Percentiles rank a stretch among this genome's conserved stretches.
These are phyloP conservation scores for Agaricus bisporus DNA, from an alignment of 768 basidiomycete species.

Conservation along the genomic window DNA sequence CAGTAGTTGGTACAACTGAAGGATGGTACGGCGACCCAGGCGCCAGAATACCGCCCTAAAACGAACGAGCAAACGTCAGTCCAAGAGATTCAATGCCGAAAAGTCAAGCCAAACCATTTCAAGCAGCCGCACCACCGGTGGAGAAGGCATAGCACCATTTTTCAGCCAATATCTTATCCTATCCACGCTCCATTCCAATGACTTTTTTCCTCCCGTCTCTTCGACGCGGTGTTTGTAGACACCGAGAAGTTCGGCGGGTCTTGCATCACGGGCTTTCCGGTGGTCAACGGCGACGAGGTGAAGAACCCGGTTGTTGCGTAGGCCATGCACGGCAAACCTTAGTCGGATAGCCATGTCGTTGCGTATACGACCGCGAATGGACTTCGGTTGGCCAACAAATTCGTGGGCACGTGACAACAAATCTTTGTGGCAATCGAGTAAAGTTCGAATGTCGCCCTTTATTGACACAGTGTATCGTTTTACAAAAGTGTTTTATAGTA, in stretches of 20 bases:
- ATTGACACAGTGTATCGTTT: too few species aligned
- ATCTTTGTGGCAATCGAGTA: neutral
- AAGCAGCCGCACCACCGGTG: conserved; percentile 69
- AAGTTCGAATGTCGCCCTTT: too few species aligned
- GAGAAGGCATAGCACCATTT: conserved; percentile 78
- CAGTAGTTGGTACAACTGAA: conserved; percentile 17
- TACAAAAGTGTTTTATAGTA: too few species aligned
- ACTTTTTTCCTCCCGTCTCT: conserved; percentile 52
- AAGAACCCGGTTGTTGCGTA: conserved; percentile 67
- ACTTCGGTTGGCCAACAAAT: conserved; percentile 2
- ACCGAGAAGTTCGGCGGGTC: conserved; percentile 84
- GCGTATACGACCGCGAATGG: too few species aligned
- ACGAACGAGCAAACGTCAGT: neutral
- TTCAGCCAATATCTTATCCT: conserved; percentile 88
- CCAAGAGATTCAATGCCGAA: conserved; percentile 1
- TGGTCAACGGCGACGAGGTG: conserved; percentile 82
- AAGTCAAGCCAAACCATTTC: conserved; percentile 56
- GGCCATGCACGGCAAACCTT: conserved; percentile 79
- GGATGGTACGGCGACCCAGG: conserved; percentile 52
- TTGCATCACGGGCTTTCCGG: conserved; percentile 67
- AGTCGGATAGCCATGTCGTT: conserved; percentile 73
- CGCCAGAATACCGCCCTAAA: conserved; percentile 57
- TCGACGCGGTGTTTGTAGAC: conserved; percentile 69
- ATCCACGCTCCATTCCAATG: conserved; percentile 84
- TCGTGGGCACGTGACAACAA: conserved; percentile 15